Evolutionary conservation across 108 stramenopile species (phyloP).

Genomic region (Fragilariopsis cylindrus): DNA sequence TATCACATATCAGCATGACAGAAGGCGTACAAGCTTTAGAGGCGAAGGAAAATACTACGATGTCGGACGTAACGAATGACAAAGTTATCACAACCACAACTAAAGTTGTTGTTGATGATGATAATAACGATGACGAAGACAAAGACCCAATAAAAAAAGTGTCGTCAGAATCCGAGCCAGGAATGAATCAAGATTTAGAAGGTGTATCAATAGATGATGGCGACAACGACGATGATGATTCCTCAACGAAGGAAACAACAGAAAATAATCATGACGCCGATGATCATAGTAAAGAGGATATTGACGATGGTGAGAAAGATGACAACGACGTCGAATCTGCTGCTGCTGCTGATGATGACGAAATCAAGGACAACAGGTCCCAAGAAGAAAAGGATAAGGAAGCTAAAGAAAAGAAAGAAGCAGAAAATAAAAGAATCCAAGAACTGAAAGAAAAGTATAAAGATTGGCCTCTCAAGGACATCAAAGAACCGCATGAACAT

Average conservation of each 20-base stretch:
- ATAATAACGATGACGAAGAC: not conserved
- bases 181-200: not conserved
- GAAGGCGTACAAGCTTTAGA: not conserved
- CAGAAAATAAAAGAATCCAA: constrained; percentile 2
- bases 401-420: constrained; percentile 13
- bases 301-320: constrained; percentile 14
- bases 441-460: constrained; percentile 35
- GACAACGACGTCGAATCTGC: constrained; percentile 11
- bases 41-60: not conserved
- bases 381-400: constrained; percentile 7
- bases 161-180: not conserved
- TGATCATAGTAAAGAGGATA: constrained; percentile 10
- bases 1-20: not conserved
- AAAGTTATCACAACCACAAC: too few species aligned
- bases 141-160: not conserved
- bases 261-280: not conserved
- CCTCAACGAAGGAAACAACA: constrained; percentile 7
- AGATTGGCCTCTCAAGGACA: constrained; percentile 58
- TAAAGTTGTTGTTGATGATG: too few species aligned
- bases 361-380: constrained; percentile 16
- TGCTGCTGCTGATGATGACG: constrained; percentile 4
- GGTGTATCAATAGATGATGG: not conserved
- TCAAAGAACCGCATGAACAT: constrained; percentile 72
- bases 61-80: not conserved
- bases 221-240: not conserved